Conservation (phyloP, 1,284 basidiomycete genomes). For the Paramarasmius palmivorus region DNA sequence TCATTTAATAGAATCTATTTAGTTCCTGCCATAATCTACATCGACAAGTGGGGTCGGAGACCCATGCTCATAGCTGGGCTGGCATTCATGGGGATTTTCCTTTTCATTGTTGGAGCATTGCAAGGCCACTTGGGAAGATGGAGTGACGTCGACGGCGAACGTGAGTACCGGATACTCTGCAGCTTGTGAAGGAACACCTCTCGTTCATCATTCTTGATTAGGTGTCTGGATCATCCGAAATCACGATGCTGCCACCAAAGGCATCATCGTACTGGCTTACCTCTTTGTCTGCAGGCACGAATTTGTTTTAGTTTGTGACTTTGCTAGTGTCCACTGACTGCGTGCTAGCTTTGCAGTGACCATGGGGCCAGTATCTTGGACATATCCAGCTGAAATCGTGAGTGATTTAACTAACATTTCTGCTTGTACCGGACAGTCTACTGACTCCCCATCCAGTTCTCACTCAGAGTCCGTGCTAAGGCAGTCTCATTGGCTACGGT, state of each 20-base stretch:
- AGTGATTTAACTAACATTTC: no score
- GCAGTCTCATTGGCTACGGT: conserved; percentile 59
- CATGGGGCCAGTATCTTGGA: conserved; percentile 77
- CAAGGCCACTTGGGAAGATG: conserved; percentile 69
- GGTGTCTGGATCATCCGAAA: conserved; percentile 61
- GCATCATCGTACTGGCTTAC: conserved; percentile 76
- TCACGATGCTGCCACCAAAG: conserved; percentile 59
- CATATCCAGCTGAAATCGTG: conserved; percentile 62
- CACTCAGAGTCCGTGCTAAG: conserved; percentile 72
- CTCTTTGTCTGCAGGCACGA: conserved; percentile 59
- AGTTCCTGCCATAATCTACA: conserved; percentile 75
- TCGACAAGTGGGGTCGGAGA: conserved; percentile 79
- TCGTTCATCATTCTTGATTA: conserved; percentile 11
- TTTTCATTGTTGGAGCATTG: conserved; percentile 76
- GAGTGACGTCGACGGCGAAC: conserved; percentile 45
- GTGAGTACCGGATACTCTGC: conserved; percentile 8
- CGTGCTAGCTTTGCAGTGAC: conserved; percentile 58
- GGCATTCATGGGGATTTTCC: conserved; percentile 71
- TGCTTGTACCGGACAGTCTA: conserved; percentile 24
- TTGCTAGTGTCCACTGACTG: no score
- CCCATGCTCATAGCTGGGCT: conserved; percentile 71
- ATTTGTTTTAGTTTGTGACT: no score
- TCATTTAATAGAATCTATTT: no score
- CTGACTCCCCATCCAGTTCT: conserved; percentile 40
- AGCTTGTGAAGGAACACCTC: no score